Evolutionary conservation across 2,329 filamentous ascomycete species (phyloP), one percentile per base, ranked within the genome.

Genomic region (Arthrobotrys conoides): DNA sequence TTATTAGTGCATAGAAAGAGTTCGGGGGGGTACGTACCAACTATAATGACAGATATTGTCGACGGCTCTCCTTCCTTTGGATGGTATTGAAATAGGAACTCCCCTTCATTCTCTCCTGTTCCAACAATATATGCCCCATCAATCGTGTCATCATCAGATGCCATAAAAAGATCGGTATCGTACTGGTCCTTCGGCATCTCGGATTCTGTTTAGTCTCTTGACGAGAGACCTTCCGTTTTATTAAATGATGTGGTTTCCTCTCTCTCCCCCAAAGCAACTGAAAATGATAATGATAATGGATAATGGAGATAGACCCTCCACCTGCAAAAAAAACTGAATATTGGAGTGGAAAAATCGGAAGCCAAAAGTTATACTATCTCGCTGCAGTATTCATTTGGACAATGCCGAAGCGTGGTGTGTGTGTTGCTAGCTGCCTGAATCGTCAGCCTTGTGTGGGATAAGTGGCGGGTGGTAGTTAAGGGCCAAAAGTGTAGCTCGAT

Each of bases 21-120:
- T 38, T 33, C 16, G 9, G 44, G 22, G 10, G 6, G 4, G 6
- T 48, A 71, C 73, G 24, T 49, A 71, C 73, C 67, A 46, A 71
- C 41, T 36, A 77, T 68, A 16, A 77, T 71, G 8, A 69, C 61
- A 48, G 73, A 77, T 66, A 77, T 68, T 33, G 66, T 77, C 10
- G 68, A 71, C 30, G 73, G 73, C 9, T 77, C 67, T 24, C 73
- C 73, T 14, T 67, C 61, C 49, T 55, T 30, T 18, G 73, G 73
- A 71, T 71, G 68, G 48, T 71, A 77, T 55, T 77, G 73, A 33
- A 77, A 77, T 18, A 77, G 61, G 38, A 77, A 77, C 51, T 77
- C 73, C 18, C 73, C 73, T 44, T 77, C 49, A 38, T 77, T 77
- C 46, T 77, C 73, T 0, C 73, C 73, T 2, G 67, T 71, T 36